Evolutionary conservation across 352 stramenopile genomes (phyloP), one percentile per base, ranked within the genome.

Genomic region (Phytopythium oedochilum): DNA sequence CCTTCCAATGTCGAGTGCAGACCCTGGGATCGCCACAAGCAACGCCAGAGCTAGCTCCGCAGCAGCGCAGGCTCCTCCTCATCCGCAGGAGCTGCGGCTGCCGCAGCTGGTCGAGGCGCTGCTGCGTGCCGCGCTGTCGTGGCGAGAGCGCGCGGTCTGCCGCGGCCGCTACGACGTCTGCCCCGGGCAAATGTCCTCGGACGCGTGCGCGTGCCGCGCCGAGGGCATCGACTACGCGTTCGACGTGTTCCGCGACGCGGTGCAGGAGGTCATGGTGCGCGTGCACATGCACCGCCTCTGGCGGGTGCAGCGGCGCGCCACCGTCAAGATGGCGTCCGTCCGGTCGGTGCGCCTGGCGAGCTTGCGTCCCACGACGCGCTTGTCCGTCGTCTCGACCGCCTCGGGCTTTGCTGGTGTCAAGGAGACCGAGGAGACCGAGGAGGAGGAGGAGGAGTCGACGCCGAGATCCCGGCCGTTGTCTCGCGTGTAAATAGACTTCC

Each of bases 51-150:
- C n/a, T n/a, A n/a, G n/a, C n/a, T n/a, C n/a, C n/a, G n/a, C n/a
- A n/a, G n/a, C n/a, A n/a, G n/a, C n/a, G n/a, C n/a, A n/a, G n/a
- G n/a, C n/a, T n/a, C n/a, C n/a, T n/a, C n/a, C n/a, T n/a, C 57
- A 61, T 6, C 34, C 57, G 26, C 66, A 65, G 31, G 70, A 81
- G 50, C 48, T 78, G 45, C 66, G 60, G 25, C 70, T 75, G 36
- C 49, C 63, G 25, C 72, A 86, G 56, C 84, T 88, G 42, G 61
- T 78, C 14, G 78, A 88, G 38, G 75, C 73, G 25, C 53, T 83
- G 28, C 40, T 83, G 5, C 78, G 74, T 17, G 57, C 83, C 4
- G 61, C 76, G 11, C 66, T 86, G 25, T 56, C 76, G 26, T 73
- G 62, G 36, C 68, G 78, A 15, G 80, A 88, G 48, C 67, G 70